phyloP scores from a whole-genome alignment of 2,329 filamentous ascomycete species.

The Huntiella omanensis region DNA sequence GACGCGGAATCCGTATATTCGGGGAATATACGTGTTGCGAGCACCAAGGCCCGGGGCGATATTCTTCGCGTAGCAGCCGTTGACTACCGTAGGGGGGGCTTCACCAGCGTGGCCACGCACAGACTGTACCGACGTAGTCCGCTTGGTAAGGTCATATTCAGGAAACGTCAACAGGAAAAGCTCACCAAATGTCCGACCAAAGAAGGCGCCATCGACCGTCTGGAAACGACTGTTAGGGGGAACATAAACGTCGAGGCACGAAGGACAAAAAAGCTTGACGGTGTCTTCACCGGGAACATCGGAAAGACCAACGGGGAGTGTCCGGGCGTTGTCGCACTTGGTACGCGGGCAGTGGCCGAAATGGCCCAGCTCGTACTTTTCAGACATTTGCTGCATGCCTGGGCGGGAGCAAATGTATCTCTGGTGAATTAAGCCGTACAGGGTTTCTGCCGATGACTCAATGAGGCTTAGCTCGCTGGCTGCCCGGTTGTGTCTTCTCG shows the following conservation, averaged over 20 bases:
- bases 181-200: constrained; percentile 89
- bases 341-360: constrained; percentile 93
- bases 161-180: constrained; percentile 98
- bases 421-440: constrained; percentile 96
- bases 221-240: constrained; percentile 95
- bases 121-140: constrained; percentile 32
- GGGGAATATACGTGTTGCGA: constrained; percentile 77
- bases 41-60: constrained; percentile 71
- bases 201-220: constrained; percentile 93
- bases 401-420: constrained; percentile 93
- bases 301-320: constrained; percentile 80
- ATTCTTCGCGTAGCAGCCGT: constrained; percentile 73
- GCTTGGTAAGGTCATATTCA: constrained; percentile 72
- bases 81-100: constrained; percentile 41
- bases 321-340: constrained; percentile 75
- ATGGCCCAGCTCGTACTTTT: constrained; percentile 94
- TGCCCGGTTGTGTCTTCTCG: constrained; percentile 63
- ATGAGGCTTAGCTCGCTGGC: constrained; percentile 88
- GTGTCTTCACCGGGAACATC: constrained; percentile 94
- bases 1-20: constrained; percentile 91
- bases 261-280: constrained; percentile 94
- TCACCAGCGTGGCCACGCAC: neutral
- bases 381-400: constrained; percentile 96
- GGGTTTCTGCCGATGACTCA: constrained; percentile 91
- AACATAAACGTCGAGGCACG: constrained; percentile 90